These are phyloP conservation scores for Plectosphaerella cucumerina DNA, from an alignment of 2,329 filamentous ascomycete genomes.

Conservation along the genomic window DNA sequence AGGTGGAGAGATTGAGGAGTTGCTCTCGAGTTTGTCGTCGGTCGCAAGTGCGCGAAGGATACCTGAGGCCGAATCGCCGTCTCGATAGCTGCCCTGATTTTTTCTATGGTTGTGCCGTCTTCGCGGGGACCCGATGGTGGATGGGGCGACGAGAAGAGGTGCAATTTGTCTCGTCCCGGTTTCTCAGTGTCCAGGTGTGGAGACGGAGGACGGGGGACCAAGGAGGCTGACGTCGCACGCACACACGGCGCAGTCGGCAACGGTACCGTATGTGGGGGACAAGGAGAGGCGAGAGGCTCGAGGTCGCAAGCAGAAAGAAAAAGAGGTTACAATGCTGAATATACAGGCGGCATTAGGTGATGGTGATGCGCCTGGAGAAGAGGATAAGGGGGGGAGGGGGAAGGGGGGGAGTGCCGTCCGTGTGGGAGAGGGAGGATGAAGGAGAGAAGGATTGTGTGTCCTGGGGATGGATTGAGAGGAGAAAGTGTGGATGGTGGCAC, in stretches of 20 bases:
- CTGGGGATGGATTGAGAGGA: background rate
- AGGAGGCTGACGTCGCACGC: background rate
- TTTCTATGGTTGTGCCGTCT: background rate
- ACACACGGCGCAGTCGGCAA: no score
- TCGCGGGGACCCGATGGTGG: background rate
- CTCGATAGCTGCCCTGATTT: slow-evolving; percentile 2
- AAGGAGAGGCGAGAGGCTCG: background rate
- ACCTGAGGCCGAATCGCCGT: no score
- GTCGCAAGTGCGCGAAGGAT: no score
- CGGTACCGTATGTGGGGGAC: background rate
- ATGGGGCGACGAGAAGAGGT: background rate
- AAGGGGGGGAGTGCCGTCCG: slow-evolving; percentile 1
- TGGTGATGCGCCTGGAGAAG: slow-evolving; percentile 15
- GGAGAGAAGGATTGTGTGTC: slow-evolving; percentile 1
- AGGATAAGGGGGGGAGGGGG: slow-evolving; percentile 9
- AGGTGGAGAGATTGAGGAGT: no score
- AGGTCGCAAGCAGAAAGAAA: slow-evolving; percentile 5
- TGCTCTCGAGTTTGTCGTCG: no score
- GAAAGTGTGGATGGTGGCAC: no score
- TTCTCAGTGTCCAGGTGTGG: background rate
- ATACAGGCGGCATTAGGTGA: slow-evolving; percentile 15
- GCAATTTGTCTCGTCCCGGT: background rate
- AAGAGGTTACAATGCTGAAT: slow-evolving; percentile 12
- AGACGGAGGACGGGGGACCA: background rate
- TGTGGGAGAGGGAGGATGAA: background rate